Conservation (phyloP, 768 basidiomycete genomes). For the Termitomyces sp. region DNA sequence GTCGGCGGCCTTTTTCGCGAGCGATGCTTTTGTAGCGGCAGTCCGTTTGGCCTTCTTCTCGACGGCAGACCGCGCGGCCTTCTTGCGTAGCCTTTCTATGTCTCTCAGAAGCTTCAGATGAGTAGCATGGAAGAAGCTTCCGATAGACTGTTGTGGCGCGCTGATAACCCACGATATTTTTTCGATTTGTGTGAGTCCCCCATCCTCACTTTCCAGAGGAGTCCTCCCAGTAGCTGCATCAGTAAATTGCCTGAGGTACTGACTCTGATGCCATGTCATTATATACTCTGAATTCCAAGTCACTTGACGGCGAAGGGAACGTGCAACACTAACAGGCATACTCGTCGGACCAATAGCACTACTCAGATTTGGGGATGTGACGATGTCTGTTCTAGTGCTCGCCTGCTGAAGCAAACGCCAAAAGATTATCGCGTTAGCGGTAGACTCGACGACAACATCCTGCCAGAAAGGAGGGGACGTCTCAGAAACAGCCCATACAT, state of each 20-base stretch:
- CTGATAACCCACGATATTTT: slow-evolving; percentile 49
- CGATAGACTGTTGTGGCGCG: slow-evolving; percentile 46
- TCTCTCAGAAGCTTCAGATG: slow-evolving; percentile 34
- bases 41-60: slow-evolving; percentile 28
- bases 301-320: slow-evolving; percentile 48
- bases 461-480: slow-evolving; percentile 50
- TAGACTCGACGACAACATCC: slow-evolving; percentile 33
- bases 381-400: slow-evolving; percentile 31
- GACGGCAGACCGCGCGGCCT: slow-evolving; percentile 24
- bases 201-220: slow-evolving; percentile 43
- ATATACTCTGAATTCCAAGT: slow-evolving; percentile 62
- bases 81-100: slow-evolving; percentile 35
- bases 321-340: slow-evolving; percentile 26
- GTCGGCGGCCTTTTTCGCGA: slow-evolving; percentile 63
- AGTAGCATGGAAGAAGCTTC: slow-evolving; percentile 35
- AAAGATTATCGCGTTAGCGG: slow-evolving; percentile 35
- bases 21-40: slow-evolving; percentile 41
- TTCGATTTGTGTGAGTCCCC: slow-evolving; percentile 29
- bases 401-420: slow-evolving; percentile 54
- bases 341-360: slow-evolving; percentile 18
- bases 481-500: slow-evolving; percentile 54
- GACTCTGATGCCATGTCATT: slow-evolving; percentile 62
- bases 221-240: slow-evolving; percentile 35
- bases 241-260: slow-evolving; percentile 52
- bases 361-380: slow-evolving; percentile 11